Conservation (phyloP, 1,284 basidiomycete species). For the Puccinia hordei region DNA sequence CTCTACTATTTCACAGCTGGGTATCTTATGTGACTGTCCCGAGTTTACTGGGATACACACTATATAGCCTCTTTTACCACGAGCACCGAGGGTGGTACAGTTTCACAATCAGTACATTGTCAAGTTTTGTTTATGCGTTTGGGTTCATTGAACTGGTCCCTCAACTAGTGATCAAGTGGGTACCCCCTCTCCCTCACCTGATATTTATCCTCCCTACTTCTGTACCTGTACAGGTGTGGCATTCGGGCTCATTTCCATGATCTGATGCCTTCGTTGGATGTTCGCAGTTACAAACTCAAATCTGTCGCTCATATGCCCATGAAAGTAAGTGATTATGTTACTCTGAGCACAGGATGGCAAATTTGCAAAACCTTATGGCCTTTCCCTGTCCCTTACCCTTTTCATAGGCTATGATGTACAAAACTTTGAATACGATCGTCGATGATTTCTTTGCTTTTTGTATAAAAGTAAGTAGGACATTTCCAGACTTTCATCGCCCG, state of each 20-base stretch:
- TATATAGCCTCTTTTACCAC: slow-evolving; percentile 65
- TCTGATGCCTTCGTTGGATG: slow-evolving; percentile 51
- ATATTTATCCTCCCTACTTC: slow-evolving; percentile 45
- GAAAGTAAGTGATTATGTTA: slow-evolving; percentile 63
- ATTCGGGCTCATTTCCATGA: slow-evolving; percentile 47
- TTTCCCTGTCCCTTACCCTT: not conserved
- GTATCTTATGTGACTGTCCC: slow-evolving; percentile 86
- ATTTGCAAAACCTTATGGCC: not conserved
- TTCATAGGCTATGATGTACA: slow-evolving; percentile 81
- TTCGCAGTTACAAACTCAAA: slow-evolving; percentile 61
- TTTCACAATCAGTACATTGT: slow-evolving; percentile 78
- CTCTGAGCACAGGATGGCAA: not conserved
- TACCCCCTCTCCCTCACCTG: not conserved
- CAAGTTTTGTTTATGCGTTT: slow-evolving; percentile 91
- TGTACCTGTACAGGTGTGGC: no score
- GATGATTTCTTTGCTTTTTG: slow-evolving; percentile 86
- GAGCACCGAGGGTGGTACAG: slow-evolving; percentile 93
- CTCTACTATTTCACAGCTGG: slow-evolving; percentile 68
- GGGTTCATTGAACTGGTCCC: slow-evolving; percentile 88
- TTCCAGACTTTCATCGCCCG: not conserved
- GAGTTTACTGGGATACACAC: slow-evolving; percentile 77
- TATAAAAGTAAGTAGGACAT: slow-evolving; percentile 50
- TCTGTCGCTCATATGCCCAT: slow-evolving; percentile 90
- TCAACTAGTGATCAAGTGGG: slow-evolving; percentile 68
- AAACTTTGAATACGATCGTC: slow-evolving; percentile 69